Base-by-base conservation (phyloP, 179 eudicot genomes). In the Silene noctiflora region DNA sequence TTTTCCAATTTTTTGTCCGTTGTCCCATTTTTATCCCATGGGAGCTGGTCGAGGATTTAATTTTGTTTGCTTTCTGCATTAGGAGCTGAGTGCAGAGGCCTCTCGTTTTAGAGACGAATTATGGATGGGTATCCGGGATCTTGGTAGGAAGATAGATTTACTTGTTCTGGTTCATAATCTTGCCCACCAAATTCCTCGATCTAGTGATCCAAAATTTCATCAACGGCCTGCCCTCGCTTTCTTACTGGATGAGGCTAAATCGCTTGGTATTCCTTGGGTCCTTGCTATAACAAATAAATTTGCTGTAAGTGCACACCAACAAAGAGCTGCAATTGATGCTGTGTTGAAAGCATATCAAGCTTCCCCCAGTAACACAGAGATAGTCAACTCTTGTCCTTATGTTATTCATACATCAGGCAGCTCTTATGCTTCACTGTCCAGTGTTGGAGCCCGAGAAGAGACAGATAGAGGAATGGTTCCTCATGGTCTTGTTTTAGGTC, bases 191-290 rank as follows among this genome's bases (percentile, higher is more conserved):
- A 86, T 94, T 78, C 94, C 98, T 53, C 83, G 85, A 63, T 86
- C 83, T 80, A 86, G 78, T 74, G 84, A 81, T 44, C 66, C 98
- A 78, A 83, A 85, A 46, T 82, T 82, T 60, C 79, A 83, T 44
- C 88, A 79, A 61, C 82, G 80, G 53, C 98, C 98, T 61, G 96
- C 97, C 59, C 96, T 92, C 27, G 72, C 91, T 20, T 77, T 88
- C 46, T 70, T 94, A 74, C 76, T 92, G 78, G 91, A 92, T 71
- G 98, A 94, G 84, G 98, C 94, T 67, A 94, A 94, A 80, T 86
- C 97, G 66, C 90, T 94, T 73, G 96, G 98, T 14, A 78, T 94
- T 61, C 98, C 97, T 61, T 94, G 98, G 98, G 92, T 94, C 59
- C 91, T 94, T 78, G 98, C 97, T 19, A 85, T 94, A 76, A 92